Evolutionary conservation across 768 basidiomycete species (phyloP).

Genomic region (Tylopilus sp.): DNA sequence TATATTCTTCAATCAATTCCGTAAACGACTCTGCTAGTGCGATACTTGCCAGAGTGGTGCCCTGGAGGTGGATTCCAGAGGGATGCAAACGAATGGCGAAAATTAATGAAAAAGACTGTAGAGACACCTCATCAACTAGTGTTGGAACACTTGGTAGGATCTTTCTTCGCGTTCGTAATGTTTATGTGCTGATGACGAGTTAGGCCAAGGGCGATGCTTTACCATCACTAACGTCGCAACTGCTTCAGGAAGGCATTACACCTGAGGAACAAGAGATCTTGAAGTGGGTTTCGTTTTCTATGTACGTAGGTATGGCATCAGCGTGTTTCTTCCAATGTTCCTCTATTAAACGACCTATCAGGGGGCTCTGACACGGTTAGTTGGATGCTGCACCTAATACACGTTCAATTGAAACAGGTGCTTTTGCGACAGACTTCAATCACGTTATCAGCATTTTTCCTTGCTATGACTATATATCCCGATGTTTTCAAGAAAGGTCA

Average conservation of each 20-base stretch:
- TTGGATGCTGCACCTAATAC: constrained; percentile 13
- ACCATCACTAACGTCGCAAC: constrained; percentile 6
- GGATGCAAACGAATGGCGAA: background rate
- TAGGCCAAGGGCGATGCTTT: constrained; percentile 5
- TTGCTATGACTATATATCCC: constrained; percentile 12
- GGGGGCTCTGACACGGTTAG: constrained; percentile 21
- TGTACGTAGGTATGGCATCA: constrained; percentile 10
- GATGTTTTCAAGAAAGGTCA: constrained; percentile 8
- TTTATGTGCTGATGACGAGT: background rate
- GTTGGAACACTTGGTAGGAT: constrained; percentile 9
- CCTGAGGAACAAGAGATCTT: constrained; percentile 9
- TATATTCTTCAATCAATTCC: too few relatives aligned
- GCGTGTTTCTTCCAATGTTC: background rate
- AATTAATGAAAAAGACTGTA: background rate
- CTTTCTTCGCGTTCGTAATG: background rate
- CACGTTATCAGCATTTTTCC: constrained; percentile 13
- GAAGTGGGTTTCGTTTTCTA: constrained; percentile 8
- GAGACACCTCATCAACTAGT: background rate
- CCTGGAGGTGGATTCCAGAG: background rate
- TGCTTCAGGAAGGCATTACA: background rate
- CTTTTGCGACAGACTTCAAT: constrained; percentile 13
- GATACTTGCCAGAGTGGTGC: constrained; percentile 7
- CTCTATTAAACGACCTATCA: constrained; percentile 4
- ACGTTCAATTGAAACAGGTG: background rate
- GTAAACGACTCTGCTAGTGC: background rate